Conservation (phyloP, 352 stramenopile species). For the Achlya hypogyna region DNA sequence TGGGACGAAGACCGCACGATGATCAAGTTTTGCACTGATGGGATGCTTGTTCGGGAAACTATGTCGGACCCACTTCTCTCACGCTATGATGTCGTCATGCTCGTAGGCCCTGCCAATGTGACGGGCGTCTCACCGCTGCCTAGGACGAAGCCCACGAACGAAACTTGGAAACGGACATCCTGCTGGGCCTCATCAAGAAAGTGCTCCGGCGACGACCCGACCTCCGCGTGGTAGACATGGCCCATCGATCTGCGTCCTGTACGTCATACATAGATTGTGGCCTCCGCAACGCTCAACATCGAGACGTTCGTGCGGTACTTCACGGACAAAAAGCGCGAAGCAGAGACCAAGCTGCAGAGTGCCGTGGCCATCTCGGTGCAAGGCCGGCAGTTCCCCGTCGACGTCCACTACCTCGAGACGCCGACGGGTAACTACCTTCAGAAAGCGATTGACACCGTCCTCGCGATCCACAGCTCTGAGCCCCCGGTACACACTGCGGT, state of each 20-base stretch:
- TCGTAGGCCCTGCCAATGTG: slow-evolving; percentile 28
- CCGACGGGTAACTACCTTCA: slow-evolving; percentile 58
- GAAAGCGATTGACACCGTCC: slow-evolving; percentile 59
- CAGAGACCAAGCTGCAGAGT: background rate
- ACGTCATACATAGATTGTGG: slow-evolving; percentile 39
- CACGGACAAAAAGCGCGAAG: slow-evolving; percentile 37
- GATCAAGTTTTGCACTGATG: slow-evolving; percentile 99
- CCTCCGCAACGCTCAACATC: slow-evolving; percentile 68
- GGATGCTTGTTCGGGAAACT: slow-evolving; percentile 95
- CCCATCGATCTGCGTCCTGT: slow-evolving; percentile 27
- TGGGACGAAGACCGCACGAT: slow-evolving; percentile 77
- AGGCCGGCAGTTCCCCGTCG: slow-evolving; percentile 87
- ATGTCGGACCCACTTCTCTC: slow-evolving; percentile 73
- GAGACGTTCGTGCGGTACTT: slow-evolving; percentile 90
- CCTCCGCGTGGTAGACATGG: slow-evolving; percentile 74
- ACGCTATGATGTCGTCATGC: slow-evolving; percentile 72
- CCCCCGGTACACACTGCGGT: slow-evolving; percentile 16
- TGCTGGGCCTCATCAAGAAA: slow-evolving; percentile 95
- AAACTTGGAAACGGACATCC: slow-evolving; percentile 88
- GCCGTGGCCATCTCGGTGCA: slow-evolving; percentile 63
- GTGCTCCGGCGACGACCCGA: slow-evolving; percentile 83
- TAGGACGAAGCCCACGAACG: slow-evolving; percentile 93
- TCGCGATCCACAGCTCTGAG: slow-evolving; percentile 61
- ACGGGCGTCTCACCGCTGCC: background rate
- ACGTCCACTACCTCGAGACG: slow-evolving; percentile 83